Conservation (phyloP, 2,329 filamentous ascomycete species). For the Ilyonectria robusta region DNA sequence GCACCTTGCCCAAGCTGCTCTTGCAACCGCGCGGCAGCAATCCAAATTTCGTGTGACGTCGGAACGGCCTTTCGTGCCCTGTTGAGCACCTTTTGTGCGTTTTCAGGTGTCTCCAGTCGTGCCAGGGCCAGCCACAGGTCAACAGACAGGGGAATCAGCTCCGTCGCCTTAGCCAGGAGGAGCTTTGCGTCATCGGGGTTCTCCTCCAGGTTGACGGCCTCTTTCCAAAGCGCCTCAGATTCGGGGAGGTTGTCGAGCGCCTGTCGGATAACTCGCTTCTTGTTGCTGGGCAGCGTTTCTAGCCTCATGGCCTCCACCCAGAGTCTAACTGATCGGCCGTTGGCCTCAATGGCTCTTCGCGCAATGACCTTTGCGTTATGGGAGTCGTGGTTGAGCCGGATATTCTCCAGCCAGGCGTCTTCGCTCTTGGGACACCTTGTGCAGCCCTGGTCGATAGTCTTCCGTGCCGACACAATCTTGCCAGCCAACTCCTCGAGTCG, state of each 20-base stretch:
- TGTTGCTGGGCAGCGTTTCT: constrained; percentile 84
- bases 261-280: constrained; percentile 92
- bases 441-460: constrained; percentile 89
- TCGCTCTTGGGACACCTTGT: constrained; percentile 94
- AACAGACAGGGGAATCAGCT: constrained; percentile 93
- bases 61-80: constrained; percentile 94
- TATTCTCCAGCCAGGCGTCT: constrained; percentile 96
- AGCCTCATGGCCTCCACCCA: constrained; percentile 98
- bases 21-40: constrained; percentile 91
- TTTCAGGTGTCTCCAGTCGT: constrained; percentile 88
- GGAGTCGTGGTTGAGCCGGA: constrained; percentile 86
- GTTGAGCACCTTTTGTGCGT: constrained; percentile 95
- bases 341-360: constrained; percentile 91
- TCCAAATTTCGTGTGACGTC: constrained; percentile 96
- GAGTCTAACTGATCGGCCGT: constrained; percentile 87
- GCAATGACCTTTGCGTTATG: constrained; percentile 97
- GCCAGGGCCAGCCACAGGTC: constrained; percentile 97
- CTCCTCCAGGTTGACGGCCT: constrained; percentile 95
- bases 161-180: constrained; percentile 92
- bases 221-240: constrained; percentile 98
- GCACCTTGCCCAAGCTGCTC: constrained; percentile 85
- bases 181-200: constrained; percentile 89
- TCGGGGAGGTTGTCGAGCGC: constrained; percentile 94
- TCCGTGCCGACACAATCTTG: constrained; percentile 90
- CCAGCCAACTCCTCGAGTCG: constrained; percentile 93